Base-by-base conservation (phyloP, 257 asterid genomes). In the Solanum habrochaites region DNA sequence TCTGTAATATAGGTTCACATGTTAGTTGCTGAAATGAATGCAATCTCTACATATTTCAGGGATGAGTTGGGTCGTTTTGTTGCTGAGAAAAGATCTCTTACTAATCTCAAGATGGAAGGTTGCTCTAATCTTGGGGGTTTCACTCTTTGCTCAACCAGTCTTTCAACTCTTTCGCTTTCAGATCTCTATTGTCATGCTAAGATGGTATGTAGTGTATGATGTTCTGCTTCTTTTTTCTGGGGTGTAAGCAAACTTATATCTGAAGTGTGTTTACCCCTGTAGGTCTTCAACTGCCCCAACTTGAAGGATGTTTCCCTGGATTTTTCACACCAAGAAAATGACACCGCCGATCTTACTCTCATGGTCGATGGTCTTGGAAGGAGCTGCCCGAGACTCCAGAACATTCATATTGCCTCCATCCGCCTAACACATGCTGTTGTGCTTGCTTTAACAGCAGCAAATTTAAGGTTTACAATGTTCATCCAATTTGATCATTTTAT, bases 61-160 rank as follows among this genome's bases (percentile, higher is more conserved):
- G 99, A 96, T 86, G 99, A 95, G 69, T 92, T 97, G 93, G 90
- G 95, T 80, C 98, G 98, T 27, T 96, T 97, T 88, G 91, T 96
- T 70, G 92, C 95, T 21, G 98, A 95, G 25, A 95, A 92, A 90
- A 93, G 94, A 89, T 93, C 93, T 82, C 94, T 96, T 47, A 87
- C 95, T 75, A 94, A 92, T 90, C 98, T 97, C 91, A 97, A 96
- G 91, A 90, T 97, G 98, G 99, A 96, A 91, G 99, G 99, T 11
- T 96, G 99, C 89, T 91, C 90, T 75, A 92, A 91, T 90, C 94
- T 97, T 49, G 99, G 99, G 66, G 91, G 92, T 67, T 86, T 97
- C 83, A 66, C 88, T 78, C 90, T 95, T 90, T 93, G 93, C 88
- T 97, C 99, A 16, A 83, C 92, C 86, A 95, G 95, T 73, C 92